phyloP scores from a whole-genome alignment of 768 basidiomycete species.

The Kwoniella mangroviensis region DNA sequence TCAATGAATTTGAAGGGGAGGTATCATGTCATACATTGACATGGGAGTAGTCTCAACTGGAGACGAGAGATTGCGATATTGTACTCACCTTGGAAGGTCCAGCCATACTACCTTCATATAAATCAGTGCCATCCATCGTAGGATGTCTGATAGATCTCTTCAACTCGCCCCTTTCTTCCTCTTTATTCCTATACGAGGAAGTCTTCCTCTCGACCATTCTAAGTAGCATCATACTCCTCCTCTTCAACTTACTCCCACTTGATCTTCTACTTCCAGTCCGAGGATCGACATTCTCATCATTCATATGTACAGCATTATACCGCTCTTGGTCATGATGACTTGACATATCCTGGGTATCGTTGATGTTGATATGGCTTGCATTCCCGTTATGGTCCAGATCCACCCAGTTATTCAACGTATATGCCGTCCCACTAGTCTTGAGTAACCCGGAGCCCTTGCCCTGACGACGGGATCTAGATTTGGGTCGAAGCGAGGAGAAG shows the following conservation, averaged over 20 bases:
- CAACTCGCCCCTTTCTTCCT: neutral
- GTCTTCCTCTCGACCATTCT: slow-evolving; percentile 23
- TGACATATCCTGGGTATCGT: neutral
- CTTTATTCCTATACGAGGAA: neutral
- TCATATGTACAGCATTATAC: no score
- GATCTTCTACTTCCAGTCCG: neutral
- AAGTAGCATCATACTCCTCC: slow-evolving; percentile 22
- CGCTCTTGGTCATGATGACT: no score
- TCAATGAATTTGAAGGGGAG: no score
- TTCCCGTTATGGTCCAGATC: slow-evolving; percentile 15
- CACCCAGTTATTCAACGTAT: slow-evolving; percentile 16
- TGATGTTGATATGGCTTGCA: slow-evolving; percentile 3
- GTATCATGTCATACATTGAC: neutral
- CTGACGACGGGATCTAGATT: no score
- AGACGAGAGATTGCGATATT: neutral
- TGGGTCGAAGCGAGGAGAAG: slow-evolving; percentile 8
- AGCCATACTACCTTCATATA: neutral
- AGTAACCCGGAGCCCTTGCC: neutral
- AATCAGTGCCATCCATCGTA: neutral
- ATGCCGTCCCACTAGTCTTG: neutral
- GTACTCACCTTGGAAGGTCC: slow-evolving; percentile 2
- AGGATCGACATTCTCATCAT: neutral
- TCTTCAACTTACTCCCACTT: slow-evolving; percentile 12
- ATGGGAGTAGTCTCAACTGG: neutral
- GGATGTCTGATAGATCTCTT: slow-evolving; percentile 1